Conservation (phyloP, 1,284 basidiomycete species). For the Ceratobasidium sp. region DNA sequence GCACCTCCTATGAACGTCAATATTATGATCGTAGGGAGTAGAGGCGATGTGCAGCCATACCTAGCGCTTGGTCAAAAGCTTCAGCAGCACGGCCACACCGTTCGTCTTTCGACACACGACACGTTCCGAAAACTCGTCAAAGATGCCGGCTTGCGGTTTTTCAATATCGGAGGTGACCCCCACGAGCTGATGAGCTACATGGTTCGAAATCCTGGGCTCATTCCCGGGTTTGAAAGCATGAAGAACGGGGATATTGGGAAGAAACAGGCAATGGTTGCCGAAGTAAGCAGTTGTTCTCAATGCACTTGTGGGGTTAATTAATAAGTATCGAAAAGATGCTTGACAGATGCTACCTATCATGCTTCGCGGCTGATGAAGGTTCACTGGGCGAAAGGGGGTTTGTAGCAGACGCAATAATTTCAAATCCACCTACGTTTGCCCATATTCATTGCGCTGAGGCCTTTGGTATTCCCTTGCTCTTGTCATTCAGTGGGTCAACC, state of each 20-base stretch:
- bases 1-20: constrained; percentile 62
- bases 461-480: constrained; percentile 62
- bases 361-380: constrained; percentile 56
- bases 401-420: constrained; percentile 66
- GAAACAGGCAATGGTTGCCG: constrained; percentile 57
- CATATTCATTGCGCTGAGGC: constrained; percentile 69
- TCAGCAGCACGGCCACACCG: constrained; percentile 61
- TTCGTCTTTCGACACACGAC: constrained; percentile 69
- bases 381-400: constrained; percentile 56
- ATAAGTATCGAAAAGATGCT: constrained; percentile 58
- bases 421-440: constrained; percentile 67
- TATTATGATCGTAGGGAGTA: constrained; percentile 57
- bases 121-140: constrained; percentile 64
- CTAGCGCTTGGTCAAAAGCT: constrained; percentile 66
- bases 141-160: constrained; percentile 61
- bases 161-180: constrained; percentile 63
- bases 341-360: constrained; percentile 62
- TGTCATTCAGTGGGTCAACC: constrained; percentile 61
- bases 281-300: constrained; percentile 46
- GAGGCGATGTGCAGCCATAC: constrained; percentile 70
- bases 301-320: not conserved
- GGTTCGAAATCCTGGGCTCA: constrained; percentile 62
- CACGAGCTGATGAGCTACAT: constrained; percentile 66
- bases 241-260: constrained; percentile 58
- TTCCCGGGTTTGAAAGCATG: constrained; percentile 57